Conservation (phyloP, 164 flowering plant species). For the Vitis rupestris region DNA sequence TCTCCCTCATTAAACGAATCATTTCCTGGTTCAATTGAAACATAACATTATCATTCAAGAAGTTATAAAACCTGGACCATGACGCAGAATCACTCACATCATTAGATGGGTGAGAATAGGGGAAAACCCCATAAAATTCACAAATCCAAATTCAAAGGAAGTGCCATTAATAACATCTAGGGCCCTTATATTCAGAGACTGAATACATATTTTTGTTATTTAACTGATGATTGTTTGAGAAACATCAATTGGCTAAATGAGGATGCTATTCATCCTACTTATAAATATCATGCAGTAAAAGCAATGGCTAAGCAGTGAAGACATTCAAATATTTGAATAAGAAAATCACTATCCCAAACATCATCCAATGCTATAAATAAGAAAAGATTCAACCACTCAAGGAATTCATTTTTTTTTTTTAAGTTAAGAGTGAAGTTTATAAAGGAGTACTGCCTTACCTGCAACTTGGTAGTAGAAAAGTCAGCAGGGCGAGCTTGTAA, state of each 20-base stretch:
- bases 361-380: neutral
- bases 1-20: slow-evolving; percentile 79
- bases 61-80: too few species aligned
- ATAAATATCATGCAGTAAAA: too few species aligned
- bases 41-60: neutral
- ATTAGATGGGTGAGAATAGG: neutral
- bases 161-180: neutral
- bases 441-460: slow-evolving; percentile 39
- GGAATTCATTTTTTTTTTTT: neutral
- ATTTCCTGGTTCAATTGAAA: slow-evolving; percentile 66
- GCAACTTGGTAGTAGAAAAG: slow-evolving; percentile 73
- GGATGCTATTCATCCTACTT: too few species aligned
- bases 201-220: neutral
- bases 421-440: neutral
- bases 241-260: neutral
- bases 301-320: too few species aligned
- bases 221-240: neutral
- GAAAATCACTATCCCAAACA: neutral
- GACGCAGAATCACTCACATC: too few species aligned
- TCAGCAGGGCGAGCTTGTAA: slow-evolving; percentile 85
- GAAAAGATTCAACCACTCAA: neutral
- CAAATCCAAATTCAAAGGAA: neutral
- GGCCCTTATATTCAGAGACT: neutral
- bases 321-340: too few species aligned
- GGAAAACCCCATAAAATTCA: neutral